Conservation (phyloP, 257 asterid genomes). For the Capsicum pubescens region DNA sequence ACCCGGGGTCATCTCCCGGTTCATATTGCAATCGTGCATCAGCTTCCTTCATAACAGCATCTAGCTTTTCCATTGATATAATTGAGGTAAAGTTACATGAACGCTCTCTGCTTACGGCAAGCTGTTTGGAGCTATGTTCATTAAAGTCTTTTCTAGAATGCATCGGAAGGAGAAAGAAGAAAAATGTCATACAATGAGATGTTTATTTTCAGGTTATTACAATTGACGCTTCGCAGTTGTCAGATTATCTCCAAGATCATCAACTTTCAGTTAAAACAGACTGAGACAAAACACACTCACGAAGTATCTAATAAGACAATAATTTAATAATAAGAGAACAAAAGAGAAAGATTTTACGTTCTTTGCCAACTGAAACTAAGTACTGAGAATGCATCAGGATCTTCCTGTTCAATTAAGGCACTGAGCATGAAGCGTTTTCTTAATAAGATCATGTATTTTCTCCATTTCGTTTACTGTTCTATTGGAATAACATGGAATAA, state of each 20-base stretch:
- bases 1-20: constrained; percentile 21
- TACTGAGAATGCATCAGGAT: no score
- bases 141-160: constrained; percentile 40
- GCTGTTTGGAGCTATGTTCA: constrained; percentile 41
- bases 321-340: no score
- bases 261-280: neutral
- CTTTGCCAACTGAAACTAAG: no score
- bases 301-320: no score
- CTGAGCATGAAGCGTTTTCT: no score
- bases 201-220: neutral
- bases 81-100: constrained; percentile 30
- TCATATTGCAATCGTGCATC: neutral
- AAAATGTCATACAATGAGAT: constrained; percentile 8
- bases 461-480: no score
- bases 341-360: no score
- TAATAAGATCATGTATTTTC: no score
- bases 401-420: no score
- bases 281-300: neutral
- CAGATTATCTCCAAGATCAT: neutral
- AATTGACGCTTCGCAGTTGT: constrained; percentile 16
- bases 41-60: neutral
- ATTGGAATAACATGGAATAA: no score
- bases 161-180: neutral
- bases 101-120: constrained; percentile 31
- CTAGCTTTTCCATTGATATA: neutral